Evolutionary conservation across 768 basidiomycete genomes (phyloP), one percentile per base, ranked within the genome.

Genomic region (Leccinum barrowsii): DNA sequence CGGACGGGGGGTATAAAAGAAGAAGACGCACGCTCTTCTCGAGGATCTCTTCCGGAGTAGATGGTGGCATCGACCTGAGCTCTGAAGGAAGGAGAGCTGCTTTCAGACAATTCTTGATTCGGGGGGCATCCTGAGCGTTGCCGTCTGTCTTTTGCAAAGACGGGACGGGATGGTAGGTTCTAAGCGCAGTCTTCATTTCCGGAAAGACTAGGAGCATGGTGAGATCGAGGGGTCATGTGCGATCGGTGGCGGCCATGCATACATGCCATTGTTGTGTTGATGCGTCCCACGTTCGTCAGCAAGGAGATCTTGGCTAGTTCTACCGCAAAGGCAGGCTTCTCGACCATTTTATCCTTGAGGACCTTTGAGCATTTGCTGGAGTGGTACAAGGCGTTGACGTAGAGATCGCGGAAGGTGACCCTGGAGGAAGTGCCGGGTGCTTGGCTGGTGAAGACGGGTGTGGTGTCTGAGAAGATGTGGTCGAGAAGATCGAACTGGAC

Each of bases 261-360:
- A 89, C 85, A 87, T 53, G 92, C 92, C 84, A 94, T 87, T 32
- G 93, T 94, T 40, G 94, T 95, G 69, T 94, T 95, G 74, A 95
- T 90, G 61, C 92, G 80, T 24, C 93, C 93, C 50, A 94, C 89
- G 68, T 96, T 96, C 53, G 92, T 91, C 54, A 94, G 77, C 34
- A 94, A 78, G 26, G 89, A 86, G 37, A 94, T 84, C 75, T 93
- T 92, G 53, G 87, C 88, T 54, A 92, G 82, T 72, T 91, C 90
- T 62, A 85, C 75, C 5, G 85, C 86, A 70, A 91, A 92, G 7
- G 83, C 83, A 13, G 89, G 89, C 1, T 83, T 87, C 56, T 92
- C 89, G 52, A 85, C 74, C 86, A 95, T 90, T 74, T 93, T 93
- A 69, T 90, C 88, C 73, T 90, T 88, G 71, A 94, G 81, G 44